Conservation (phyloP, 2,329 filamentous ascomycete genomes). For the Penicillium sp. region DNA sequence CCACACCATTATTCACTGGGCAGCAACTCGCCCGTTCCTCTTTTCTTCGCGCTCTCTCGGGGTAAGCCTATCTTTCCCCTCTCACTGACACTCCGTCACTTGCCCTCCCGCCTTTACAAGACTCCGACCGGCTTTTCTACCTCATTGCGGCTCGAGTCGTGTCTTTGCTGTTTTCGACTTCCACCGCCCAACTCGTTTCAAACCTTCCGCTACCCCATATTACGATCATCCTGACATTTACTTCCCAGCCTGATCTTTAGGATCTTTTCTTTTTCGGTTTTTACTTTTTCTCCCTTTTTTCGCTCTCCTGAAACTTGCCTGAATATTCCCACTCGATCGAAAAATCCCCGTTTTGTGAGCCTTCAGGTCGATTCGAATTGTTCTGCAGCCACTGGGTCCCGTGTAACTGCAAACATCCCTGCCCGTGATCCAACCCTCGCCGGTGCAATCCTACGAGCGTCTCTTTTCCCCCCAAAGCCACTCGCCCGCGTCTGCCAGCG, state of each 20-base stretch:
- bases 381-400: slow-evolving; percentile 28
- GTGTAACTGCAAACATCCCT: slow-evolving; percentile 40
- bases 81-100: slow-evolving; percentile 15
- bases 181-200: slow-evolving; percentile 14
- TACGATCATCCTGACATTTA: slow-evolving; percentile 19
- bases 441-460: slow-evolving; percentile 25
- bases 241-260: slow-evolving; percentile 13
- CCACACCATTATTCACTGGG: slow-evolving; percentile 15
- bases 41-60: slow-evolving; percentile 2
- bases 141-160: slow-evolving; percentile 4
- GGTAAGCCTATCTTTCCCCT: slow-evolving; percentile 31
- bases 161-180: slow-evolving; percentile 4
- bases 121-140: slow-evolving; percentile 19
- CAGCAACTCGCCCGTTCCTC: slow-evolving; percentile 10
- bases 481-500: slow-evolving; percentile 33
- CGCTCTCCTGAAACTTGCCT: slow-evolving; percentile 13
- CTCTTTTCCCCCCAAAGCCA: slow-evolving; percentile 32
- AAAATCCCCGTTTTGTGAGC: slow-evolving; percentile 19
- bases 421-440: slow-evolving; percentile 37
- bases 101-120: slow-evolving; percentile 26
- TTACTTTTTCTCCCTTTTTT: slow-evolving; percentile 16
- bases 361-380: slow-evolving; percentile 22
- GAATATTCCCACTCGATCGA: slow-evolving; percentile 11
- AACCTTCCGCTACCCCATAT: slow-evolving; percentile 18
- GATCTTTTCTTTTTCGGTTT: slow-evolving; percentile 15